Evolutionary conservation across 345 rosid genomes (phyloP), one percentile per base, ranked within the genome.

Genomic region (Pugionium dolabratum): DNA sequence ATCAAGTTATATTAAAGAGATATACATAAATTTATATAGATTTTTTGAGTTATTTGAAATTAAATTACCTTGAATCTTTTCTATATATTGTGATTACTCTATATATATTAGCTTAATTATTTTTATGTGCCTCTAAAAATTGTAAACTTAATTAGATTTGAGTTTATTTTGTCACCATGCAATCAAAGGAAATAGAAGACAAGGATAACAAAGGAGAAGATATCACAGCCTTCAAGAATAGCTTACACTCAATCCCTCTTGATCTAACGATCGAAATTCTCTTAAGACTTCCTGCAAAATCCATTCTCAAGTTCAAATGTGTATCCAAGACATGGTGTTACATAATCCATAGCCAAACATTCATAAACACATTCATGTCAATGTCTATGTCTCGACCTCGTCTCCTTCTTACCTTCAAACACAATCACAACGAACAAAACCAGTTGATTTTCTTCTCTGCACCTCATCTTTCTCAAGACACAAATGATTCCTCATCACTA

Each of bases 311-410:
- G 49, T 42, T 30, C 37, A 30, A 4, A 41, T 4, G 37, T 58
- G 29, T 58, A 59, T 59, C 63, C 1, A 59, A 59, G 34, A 29
- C 37, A 41, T 58, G 63, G 63, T 30, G 27, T 31, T 58, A 49
- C 49, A 30, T 58, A 29, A 58, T 58, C 10, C 29, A 36, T 42
- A 58, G 28, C 49, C 3, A 58, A 6, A 2, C 47, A 31, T 58
- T 58, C 63, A 30, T 29, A 10, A 18, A 41, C 5, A 29, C 49
- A 40, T 58, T 40, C 62, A 58, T 41, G 62, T 41, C 62, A 29
- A 58, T 29, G 35, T 57, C 47, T 3, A 27, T 56, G 45, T 37
- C 45, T 56, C 25, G 48, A 10, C 62, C 27, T 9, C 34, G 29
- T 41, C 27, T 58, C 36, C 35, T 57, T 57, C 26, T 39, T 9